Base-by-base conservation (phyloP, 805 yeast genomes). In the Pichia cephalocereana region DNA sequence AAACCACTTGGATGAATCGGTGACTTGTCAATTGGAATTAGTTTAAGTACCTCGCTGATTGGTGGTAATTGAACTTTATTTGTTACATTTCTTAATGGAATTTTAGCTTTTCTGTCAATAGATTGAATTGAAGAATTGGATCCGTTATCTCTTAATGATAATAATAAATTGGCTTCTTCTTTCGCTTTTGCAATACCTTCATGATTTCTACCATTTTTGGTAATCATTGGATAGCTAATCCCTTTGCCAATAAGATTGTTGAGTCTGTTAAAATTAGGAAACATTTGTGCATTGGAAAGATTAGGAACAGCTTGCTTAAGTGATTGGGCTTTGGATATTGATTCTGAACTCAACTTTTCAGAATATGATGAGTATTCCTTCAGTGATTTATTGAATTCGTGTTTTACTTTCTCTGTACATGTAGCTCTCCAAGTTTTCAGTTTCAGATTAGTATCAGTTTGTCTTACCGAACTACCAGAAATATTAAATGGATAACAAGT, bases 401-500 rank as follows among this genome's bases (percentile, higher is more conserved):
- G 69, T 45, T 70, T 68, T 38, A 72, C 58, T 63, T 71, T 67
- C n/a, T 62, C 54, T 38, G 67, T 68, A 47, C 70, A 60, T 52
- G 67, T 65, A 43, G 66, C 64, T 54, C 76, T 66, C 77, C 77
- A 73, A 52, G 68, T 72, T 42, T 65, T 56, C 38, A 67, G 66
- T 37, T 70, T 62, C 41, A 65, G 66, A 45, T 61, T 61, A 47
- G 62, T 58, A 46, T 64, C 69, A 26, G 53, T 49, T 40, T 52
- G 47, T 18, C 53, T 52, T 8, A 52, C 51, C 7, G 62, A 53
- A 11, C 63, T 52, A 14, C 59, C 54, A 14, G 56, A 50, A 34
- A 63, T 46, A 28, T 57, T 55, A 48, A 62, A 66, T 8, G 65
- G 59, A 50, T 67, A 66, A 45, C 69, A 61, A n/a, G 70, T 67